These are phyloP conservation scores for Penicillium lividum DNA, from an alignment of 495 filamentous ascomycete species.

Conservation along the genomic window DNA sequence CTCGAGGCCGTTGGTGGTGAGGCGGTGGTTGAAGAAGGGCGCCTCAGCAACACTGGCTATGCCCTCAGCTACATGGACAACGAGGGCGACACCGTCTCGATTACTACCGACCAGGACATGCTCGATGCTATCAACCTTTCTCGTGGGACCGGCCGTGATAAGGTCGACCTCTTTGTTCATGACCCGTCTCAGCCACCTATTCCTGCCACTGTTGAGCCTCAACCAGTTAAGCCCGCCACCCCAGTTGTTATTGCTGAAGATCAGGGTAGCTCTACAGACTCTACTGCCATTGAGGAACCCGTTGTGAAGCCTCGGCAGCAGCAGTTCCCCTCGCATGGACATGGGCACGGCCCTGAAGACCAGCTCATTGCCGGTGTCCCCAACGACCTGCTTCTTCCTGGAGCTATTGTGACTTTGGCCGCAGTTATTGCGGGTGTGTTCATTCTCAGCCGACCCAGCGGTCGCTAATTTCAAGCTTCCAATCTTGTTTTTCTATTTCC, in stretches of 20 bases:
- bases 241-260: constrained; percentile 59
- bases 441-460: constrained; percentile 75
- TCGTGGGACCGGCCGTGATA: constrained; percentile 73
- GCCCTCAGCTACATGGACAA: constrained; percentile 96
- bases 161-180: constrained; percentile 97
- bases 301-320: constrained; percentile 42
- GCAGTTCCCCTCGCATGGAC: constrained; percentile 3
- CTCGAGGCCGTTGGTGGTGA: constrained; percentile 82
- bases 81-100: constrained; percentile 95
- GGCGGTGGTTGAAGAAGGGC: constrained; percentile 72
- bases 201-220: constrained; percentile 64
- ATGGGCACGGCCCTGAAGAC: constrained; percentile 48
- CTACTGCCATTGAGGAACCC: constrained; percentile 57
- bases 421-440: constrained; percentile 94
- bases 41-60: constrained; percentile 77
- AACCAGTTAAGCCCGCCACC: constrained; percentile 57
- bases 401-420: constrained; percentile 91
- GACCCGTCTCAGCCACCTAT: constrained; percentile 85
- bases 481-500: neutral
- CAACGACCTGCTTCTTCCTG: constrained; percentile 90
- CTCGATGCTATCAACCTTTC: constrained; percentile 86
- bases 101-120: constrained; percentile 93
- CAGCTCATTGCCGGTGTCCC: constrained; percentile 89
- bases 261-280: constrained; percentile 55
- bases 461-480: constrained; percentile 48